Evolutionary conservation across 2,329 filamentous ascomycete species (phyloP), one percentile per base, ranked within the genome.

Genomic region (Pestalotiopsis sp.): DNA sequence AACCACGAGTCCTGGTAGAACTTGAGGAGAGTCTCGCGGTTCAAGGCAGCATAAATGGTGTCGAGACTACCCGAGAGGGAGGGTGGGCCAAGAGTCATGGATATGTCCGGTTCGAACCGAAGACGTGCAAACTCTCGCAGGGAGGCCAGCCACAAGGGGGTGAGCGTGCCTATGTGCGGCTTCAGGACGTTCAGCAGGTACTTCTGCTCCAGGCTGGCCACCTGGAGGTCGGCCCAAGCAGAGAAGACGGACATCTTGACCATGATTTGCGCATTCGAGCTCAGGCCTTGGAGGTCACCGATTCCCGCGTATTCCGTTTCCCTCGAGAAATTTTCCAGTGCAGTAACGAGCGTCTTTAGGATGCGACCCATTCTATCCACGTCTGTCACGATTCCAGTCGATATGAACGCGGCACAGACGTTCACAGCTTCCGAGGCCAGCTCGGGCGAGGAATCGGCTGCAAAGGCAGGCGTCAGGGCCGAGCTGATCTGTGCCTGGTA

Each of bases 1-100:
- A 99, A 85, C 96, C 96, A 99, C 0, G 94, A 94, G 69, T 97
- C 94, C 83, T 99, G 95, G 78, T 99, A 99, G 80, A 99, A 99
- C 78, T 91, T 92, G 14, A 99, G 86, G 56, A 98, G 85, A 0
- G 96, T 98, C 80, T 99, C 94, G 20, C 96, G 89, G 77, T 98
- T 98, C 71, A 99, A 84, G 0, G 96, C 95, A 45, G 96, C 94
- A 77, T 99, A 99, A 25, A 98, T 94, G 1, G 93, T 95, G 77
- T 98, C 95, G 13, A 98, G 84, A 77, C 95, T 95, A 31, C 93
- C 93, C 38, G 93, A 94, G 56, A 94, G 84, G 3, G 92, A 93
- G 0, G 92, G 91, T 3, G 93, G 93, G 0, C 93, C 94, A 64
- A 97, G 84, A 5, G 92, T 97, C 80, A 94, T 95, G 1, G 95